Base-by-base conservation (phyloP, 805 yeast genomes). In the Suhomyces emberorum region DNA sequence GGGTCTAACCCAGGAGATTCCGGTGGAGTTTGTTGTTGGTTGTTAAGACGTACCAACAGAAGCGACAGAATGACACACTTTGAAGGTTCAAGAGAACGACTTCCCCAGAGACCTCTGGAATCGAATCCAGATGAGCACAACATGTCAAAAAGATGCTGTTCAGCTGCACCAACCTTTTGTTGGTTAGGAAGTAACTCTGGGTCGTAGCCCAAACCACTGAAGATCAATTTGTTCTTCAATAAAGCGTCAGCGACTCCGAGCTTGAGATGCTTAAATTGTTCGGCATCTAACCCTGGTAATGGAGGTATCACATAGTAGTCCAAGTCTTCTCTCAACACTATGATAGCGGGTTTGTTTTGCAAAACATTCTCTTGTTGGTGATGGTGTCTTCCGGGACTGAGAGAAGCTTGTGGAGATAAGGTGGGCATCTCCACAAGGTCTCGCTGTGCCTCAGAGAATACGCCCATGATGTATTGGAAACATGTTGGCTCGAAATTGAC, bases 101-200 rank as follows among this genome's bases (percentile, higher is more conserved):
- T 81, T 3, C 96, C 97, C 98, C 98, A 93, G 11, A 59, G 49
- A 20, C 84, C 87, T 15, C 69, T 68, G 9, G 73, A 61, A 3
- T 66, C 59, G 46, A 88, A 86, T 1, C 98, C 98, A 0, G 95
- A 82, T 0, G 91, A 73, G 51, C 96, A 88, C 37, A 93, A 72
- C 98, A 93, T 93, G 44, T 88, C 97, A 64, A 87, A 75, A 30
- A 93, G 70, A 59, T 91, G 98, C 59, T 85, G 91, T 59, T 93
- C 98, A 1, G 98, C 98, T 11, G 95, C 82, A 6, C 88, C 89
- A 42, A 84, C 59, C 23, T 65, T 67, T 47, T 76, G 79, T 2
- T 70, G 71, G 1, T 70, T 64, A 2, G 52, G 44, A 2, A 57
- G 53, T 19, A 49, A 32, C 18, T 49, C 39, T 2, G 59, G 47